phyloP scores from a whole-genome alignment of 176 grass and related monocot genomes.

The Cenchrus fungigraminus region DNA sequence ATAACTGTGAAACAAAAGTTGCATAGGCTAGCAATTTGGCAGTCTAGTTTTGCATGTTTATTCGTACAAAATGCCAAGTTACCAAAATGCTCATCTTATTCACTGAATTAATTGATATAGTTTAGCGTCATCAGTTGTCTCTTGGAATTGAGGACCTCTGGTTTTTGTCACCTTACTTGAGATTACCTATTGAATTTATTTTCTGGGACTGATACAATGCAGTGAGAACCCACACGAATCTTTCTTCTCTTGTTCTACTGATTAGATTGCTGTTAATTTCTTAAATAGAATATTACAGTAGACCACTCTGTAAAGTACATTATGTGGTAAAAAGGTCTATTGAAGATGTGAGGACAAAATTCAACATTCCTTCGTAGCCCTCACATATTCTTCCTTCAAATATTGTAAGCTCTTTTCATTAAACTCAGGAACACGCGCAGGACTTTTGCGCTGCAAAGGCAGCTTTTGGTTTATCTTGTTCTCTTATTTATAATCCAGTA shows the following conservation, averaged over 20 bases:
- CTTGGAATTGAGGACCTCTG: background rate
- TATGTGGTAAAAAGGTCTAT: background rate
- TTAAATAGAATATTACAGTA: background rate
- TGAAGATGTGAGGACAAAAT: background rate
- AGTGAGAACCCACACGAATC: background rate
- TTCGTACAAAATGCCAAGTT: slow-evolving; percentile 20
- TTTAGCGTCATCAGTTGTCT: background rate
- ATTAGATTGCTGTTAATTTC: background rate
- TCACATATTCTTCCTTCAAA: background rate
- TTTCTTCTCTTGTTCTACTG: background rate
- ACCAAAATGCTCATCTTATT: background rate
- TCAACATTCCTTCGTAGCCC: background rate
- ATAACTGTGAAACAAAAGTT: background rate
- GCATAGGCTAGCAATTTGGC: background rate
- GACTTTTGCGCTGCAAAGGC: no score
- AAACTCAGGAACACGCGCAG: no score
- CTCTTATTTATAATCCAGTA: no score
- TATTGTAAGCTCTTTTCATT: background rate
- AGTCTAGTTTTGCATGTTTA: slow-evolving; percentile 19
- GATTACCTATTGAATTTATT: background rate
- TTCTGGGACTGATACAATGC: background rate
- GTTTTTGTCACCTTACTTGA: background rate
- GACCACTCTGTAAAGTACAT: background rate
- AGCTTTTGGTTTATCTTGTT: no score
- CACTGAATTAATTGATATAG: background rate